Evolutionary conservation across 2,329 filamentous ascomycete species (phyloP).

Genomic region (Colletotrichum sublineola): DNA sequence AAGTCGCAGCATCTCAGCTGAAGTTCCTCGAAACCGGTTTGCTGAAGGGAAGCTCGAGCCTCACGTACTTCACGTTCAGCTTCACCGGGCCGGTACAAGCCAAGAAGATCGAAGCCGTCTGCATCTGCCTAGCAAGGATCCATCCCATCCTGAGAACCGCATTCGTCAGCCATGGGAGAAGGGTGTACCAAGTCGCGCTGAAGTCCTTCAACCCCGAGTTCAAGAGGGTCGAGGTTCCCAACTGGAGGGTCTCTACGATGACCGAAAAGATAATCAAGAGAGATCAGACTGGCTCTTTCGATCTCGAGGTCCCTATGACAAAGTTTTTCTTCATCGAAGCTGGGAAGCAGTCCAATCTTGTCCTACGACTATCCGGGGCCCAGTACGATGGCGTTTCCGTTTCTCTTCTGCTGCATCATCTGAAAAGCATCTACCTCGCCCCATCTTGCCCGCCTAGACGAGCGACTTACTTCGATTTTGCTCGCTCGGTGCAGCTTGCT

Average conservation of each 20-base stretch:
- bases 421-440: constrained; percentile 61
- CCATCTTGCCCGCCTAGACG: constrained; percentile 50
- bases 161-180: constrained; percentile 62
- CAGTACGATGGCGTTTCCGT: constrained; percentile 64
- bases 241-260: constrained; percentile 55
- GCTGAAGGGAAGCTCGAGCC: constrained; percentile 58
- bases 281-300: constrained; percentile 56
- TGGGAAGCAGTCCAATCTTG: constrained; percentile 60
- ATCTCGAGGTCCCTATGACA: constrained; percentile 60
- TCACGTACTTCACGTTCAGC: constrained; percentile 63
- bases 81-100: constrained; percentile 59
- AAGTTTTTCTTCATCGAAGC: constrained; percentile 65
- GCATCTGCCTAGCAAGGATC: constrained; percentile 57
- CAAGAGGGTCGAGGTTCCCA: constrained; percentile 56
- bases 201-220: constrained; percentile 60
- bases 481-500: constrained; percentile 55
- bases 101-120: constrained; percentile 61
- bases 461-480: constrained; percentile 63
- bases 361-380: constrained; percentile 62
- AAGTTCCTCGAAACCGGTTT: constrained; percentile 63
- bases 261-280: constrained; percentile 58
- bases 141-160: constrained; percentile 68
- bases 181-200: constrained; percentile 63
- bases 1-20: constrained; percentile 63
- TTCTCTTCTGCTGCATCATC: constrained; percentile 61